These are phyloP conservation scores for Lodderomyces theae DNA, from an alignment of 1,139 yeast genomes.

Conservation along the genomic window DNA sequence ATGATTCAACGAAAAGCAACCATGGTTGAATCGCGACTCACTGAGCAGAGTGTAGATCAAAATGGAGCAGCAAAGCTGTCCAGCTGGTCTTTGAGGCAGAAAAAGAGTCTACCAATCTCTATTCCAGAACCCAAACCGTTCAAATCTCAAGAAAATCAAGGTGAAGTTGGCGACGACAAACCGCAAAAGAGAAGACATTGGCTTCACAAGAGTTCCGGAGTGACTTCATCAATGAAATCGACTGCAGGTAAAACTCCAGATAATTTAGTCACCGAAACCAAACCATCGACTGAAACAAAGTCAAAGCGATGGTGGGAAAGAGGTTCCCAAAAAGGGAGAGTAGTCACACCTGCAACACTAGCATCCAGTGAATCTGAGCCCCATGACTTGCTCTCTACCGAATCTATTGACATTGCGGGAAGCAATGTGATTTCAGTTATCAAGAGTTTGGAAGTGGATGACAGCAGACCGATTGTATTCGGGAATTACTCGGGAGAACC, in stretches of 20 bases:
- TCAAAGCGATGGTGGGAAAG: background rate
- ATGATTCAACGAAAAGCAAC: too few relatives aligned
- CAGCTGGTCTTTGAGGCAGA: background rate
- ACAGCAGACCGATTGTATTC: conserved; percentile 10
- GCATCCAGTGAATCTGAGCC: conserved; percentile 6
- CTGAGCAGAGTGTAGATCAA: too few relatives aligned
- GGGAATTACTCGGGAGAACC: conserved; percentile 14
- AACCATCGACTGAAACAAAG: background rate
- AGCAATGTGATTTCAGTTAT: conserved; percentile 1
- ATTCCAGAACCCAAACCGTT: conserved; percentile 1
- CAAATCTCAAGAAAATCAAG: background rate
- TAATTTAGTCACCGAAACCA: background rate
- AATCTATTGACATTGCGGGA: conserved; percentile 5
- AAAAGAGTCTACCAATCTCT: background rate
- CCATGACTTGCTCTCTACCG: conserved; percentile 10
- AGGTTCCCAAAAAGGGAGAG: background rate
- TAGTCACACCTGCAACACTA: background rate
- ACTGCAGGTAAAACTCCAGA: background rate
- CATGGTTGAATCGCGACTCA: too few relatives aligned
- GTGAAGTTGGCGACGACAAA: background rate
- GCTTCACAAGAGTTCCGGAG: background rate
- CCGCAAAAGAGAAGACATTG: background rate
- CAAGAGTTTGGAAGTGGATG: conserved; percentile 9
- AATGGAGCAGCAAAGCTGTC: background rate
- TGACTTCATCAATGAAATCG: background rate